Base-by-base conservation (phyloP, 2,329 filamentous ascomycete genomes). In the Aspergillus sp. region DNA sequence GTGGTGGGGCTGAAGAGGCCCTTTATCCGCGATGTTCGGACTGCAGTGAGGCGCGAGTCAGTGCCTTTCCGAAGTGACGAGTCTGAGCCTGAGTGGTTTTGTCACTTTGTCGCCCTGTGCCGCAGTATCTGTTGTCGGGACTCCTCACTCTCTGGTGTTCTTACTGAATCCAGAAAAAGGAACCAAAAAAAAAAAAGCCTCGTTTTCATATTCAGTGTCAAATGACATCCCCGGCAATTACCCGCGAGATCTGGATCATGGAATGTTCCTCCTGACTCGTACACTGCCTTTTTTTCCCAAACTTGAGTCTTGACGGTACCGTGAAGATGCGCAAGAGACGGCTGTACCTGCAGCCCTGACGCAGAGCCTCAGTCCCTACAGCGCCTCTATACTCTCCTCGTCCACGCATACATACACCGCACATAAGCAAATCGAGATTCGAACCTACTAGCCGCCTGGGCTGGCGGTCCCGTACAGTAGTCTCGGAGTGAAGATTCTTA, bases 321-420 rank as follows among this genome's bases (percentile, higher is more conserved):
- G 15, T 27, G 21, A 51, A 31, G 27, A 39, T 41, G 21, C 50
- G 23, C 39, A 21, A 33, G 47, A 49, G 21, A 37, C 59, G 59
- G 57, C 57, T 55, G 61, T 63, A 63, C 61, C 61, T 63, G 61
- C 61, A 63, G 61, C 59, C 52, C 56, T 55, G 56, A 59, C 62
- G 61, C 59, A 60, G 55, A 52, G 46, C 55, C 48, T 44, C 48
- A 44, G 54, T 56, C 53, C 51, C 51, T 53, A 53, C 51, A 53
- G 45, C 27, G 50, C 31, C 39, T 35, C 24, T 44, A 52, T 27
- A 21, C 50, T 35, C 15, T 52, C 48, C 35, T 37, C 23, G 48
- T 51, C 35, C 12, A 41, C 19, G 23, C 39, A 27, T 52, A 43
- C 50, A 52, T 52, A 15, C 40, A 43, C 35, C 15, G 35, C 5